These are phyloP conservation scores for Mortierella sp. DNA, from an alignment of 371 early-diverging fungal species.

Conservation along the genomic window DNA sequence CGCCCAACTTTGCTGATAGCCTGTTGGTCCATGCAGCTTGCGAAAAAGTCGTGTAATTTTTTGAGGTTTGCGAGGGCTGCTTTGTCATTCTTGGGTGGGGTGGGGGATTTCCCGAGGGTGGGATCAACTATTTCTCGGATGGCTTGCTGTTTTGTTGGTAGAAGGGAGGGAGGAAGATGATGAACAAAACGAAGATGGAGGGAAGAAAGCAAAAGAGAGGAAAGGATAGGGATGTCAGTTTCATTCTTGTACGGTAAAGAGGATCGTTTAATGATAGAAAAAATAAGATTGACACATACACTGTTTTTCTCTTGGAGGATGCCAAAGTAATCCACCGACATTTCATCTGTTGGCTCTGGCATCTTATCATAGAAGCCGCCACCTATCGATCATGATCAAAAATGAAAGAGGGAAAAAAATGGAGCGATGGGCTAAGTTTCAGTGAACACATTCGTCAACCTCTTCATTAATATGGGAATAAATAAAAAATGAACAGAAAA, in stretches of 20 bases:
- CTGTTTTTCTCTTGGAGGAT: conserved; percentile 61
- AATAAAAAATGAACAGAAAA: neutral
- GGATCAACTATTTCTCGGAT: conserved; percentile 35
- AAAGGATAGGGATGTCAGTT: neutral
- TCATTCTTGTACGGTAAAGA: too few relatives aligned
- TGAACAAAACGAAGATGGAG: neutral
- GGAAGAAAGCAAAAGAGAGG: neutral
- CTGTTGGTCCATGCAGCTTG: conserved; percentile 71
- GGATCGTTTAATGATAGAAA: neutral
- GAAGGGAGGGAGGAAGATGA: neutral
- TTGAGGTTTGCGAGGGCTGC: conserved; percentile 63
- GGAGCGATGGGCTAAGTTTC: neutral
- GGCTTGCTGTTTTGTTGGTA: neutral
- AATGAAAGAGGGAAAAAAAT: neutral
- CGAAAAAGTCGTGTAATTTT: conserved; percentile 63
- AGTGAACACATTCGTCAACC: too few relatives aligned
- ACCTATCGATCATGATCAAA: conserved; percentile 47
- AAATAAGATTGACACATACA: conserved; percentile 35
- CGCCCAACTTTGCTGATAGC: conserved; percentile 62
- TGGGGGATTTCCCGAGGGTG: conserved; percentile 7
- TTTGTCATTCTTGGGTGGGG: conserved; percentile 24
- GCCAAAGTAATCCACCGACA: conserved; percentile 59
- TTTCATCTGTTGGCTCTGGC: conserved; percentile 67
- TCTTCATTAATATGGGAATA: too few relatives aligned
- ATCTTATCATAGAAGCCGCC: conserved; percentile 63